Evolutionary conservation across 73 alveolate genomes (phyloP), one percentile per base, ranked within the genome.

Genomic region (Tetrahymena borealis): DNA sequence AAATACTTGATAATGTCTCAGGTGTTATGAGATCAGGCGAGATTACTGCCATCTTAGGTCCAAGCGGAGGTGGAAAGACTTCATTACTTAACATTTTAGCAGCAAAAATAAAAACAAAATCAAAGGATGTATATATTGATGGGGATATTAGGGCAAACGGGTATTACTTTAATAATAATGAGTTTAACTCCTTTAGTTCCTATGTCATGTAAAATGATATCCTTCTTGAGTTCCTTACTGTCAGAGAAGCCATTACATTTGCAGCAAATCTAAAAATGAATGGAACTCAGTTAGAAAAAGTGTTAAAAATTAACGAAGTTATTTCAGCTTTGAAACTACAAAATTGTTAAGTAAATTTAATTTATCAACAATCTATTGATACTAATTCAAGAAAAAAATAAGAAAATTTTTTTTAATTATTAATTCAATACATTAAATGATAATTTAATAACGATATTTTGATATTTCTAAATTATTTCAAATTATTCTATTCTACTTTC

Each of bases 41-140:
- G 39, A 12, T 92, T 10, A 92, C 95, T 13, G 95, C 95, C 20
- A 92, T 92, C 28, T 37, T 92, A 43, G 95, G 95, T 15, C 95
- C 95, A n/a, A 78, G 93, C 20, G 95, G 95, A 38, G 95, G 93
- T 11, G 95, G 95, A 20, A 92, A 92, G 16, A 92, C 95, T 35
- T 78, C 95, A 0, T 37, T 92, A 33, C 78, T 78, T 90, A 91
- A 39, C 38, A 37, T 41, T 36, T 92, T 9, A 92, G 95, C 32
- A 9, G 90, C 36, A 92, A 91, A 92, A 38, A 28, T 92, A 78
- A 92, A 40, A 28, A 42, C 77, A 78, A 24, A 28, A 24, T 9
- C 31, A 92, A 79, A 8, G 31, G 36, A 2, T 20, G 4, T 5
- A n/a, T 78, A 24, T n/a, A 96, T 96, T 79, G 28, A 28, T 20